Conservation (phyloP, 345 rosid genomes). For the Ceriops tagal region DNA sequence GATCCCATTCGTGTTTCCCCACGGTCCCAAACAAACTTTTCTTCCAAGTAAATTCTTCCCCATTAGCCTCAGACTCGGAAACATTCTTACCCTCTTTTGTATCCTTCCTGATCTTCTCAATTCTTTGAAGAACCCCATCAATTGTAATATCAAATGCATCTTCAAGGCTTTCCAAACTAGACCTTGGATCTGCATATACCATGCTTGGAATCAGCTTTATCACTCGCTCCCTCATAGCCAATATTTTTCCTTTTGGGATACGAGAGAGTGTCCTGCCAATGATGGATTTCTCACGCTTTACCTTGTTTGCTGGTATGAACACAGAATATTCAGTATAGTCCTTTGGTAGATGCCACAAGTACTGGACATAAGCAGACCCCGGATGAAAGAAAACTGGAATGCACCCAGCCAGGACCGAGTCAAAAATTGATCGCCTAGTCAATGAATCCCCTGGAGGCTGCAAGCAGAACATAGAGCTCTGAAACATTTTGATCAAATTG, state of each 20-base stretch:
- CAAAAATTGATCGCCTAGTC: slow-evolving; percentile 74
- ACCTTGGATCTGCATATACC: slow-evolving; percentile 58
- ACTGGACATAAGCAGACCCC: slow-evolving; percentile 76
- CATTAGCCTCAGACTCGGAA: slow-evolving; percentile 31
- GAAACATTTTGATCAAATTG: slow-evolving; percentile 50
- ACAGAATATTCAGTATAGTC: slow-evolving; percentile 56
- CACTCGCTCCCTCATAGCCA: slow-evolving; percentile 56
- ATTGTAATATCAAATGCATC: slow-evolving; percentile 79
- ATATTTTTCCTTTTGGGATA: slow-evolving; percentile 35
- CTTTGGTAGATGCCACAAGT: slow-evolving; percentile 73
- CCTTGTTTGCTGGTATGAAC: slow-evolving; percentile 45
- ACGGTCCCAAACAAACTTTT: slow-evolving; percentile 45
- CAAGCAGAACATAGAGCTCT: slow-evolving; percentile 59
- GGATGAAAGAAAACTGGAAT: slow-evolving; percentile 92
- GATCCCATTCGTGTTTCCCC: slow-evolving; percentile 59
- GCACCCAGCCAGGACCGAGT: slow-evolving; percentile 77
- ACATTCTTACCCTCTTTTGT: slow-evolving; percentile 33
- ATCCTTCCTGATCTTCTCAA: slow-evolving; percentile 38
- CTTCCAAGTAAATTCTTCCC: slow-evolving; percentile 59
- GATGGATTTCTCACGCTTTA: slow-evolving; percentile 35
- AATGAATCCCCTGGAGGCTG: slow-evolving; percentile 86
- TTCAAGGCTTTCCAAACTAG: slow-evolving; percentile 42
- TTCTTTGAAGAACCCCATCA: slow-evolving; percentile 56
- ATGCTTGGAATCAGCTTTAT: slow-evolving; percentile 58
- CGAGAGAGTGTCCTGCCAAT: slow-evolving; percentile 46